These are phyloP conservation scores for Galerina marginata DNA, from an alignment of 768 basidiomycete genomes.

Conservation along the genomic window DNA sequence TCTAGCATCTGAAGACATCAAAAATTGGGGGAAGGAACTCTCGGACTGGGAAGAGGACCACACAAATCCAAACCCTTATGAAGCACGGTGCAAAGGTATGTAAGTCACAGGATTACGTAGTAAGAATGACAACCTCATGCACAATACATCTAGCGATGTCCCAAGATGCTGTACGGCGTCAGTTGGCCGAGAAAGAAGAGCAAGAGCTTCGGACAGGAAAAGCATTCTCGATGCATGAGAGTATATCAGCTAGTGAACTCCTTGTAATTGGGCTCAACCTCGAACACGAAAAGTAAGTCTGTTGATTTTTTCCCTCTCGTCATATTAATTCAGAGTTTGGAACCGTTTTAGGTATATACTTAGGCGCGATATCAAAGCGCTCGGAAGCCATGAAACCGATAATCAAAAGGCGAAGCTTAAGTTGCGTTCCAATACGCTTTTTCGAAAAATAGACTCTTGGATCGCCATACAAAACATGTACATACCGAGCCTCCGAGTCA, in stretches of 20 bases:
- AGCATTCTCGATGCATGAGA: constrained; percentile 13
- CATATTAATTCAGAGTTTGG: neutral
- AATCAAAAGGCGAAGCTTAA: constrained; percentile 33
- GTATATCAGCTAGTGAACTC: constrained; percentile 28
- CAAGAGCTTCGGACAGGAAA: neutral
- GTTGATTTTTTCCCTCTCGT: too few relatives aligned
- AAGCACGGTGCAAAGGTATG: constrained; percentile 1
- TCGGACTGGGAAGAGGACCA: constrained; percentile 17
- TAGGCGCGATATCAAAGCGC: constrained; percentile 21
- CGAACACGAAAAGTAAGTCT: constrained; percentile 25
- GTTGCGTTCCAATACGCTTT: constrained; percentile 27
- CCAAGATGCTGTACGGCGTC: constrained; percentile 16
- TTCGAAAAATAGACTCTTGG: constrained; percentile 34
- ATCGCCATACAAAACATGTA: constrained; percentile 31
- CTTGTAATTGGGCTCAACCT: constrained; percentile 35
- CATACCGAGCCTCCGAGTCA: constrained; percentile 23
- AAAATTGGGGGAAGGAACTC: constrained; percentile 28
- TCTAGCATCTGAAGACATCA: too few relatives aligned
- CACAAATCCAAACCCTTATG: constrained; percentile 13
- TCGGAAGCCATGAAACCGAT: constrained; percentile 30
- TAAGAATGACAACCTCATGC: neutral
- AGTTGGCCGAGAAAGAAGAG: constrained; percentile 15
- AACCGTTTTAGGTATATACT: neutral
- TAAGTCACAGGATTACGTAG: neutral
- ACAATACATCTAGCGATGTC: neutral